Base-by-base conservation (phyloP, 805 yeast genomes). In the Metschnikowia anglica region DNA sequence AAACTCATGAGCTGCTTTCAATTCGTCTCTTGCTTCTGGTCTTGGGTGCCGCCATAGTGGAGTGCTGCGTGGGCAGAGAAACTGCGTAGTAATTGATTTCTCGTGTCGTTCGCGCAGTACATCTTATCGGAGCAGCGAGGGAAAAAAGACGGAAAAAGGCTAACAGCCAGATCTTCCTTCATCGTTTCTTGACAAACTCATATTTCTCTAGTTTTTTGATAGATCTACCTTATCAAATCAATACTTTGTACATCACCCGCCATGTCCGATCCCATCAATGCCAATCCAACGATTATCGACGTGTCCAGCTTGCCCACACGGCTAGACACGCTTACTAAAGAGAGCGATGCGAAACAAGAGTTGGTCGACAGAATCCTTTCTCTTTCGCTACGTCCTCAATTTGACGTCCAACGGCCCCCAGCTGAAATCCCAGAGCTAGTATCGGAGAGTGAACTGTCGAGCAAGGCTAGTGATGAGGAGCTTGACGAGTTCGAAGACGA, bases 251-350 rank as follows among this genome's bases (percentile, higher is more conserved):
- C n/a, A 26, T 12, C 29, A n/a, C 4, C 2, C 4, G 9, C n/a
- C 24, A 85, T 84, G 91, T 72, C 88, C 2, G 96, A 88, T 44
- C 85, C 85, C 15, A 83, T 91, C 46, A 91, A 91, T 63, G 96
- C 96, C 23, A 90, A 89, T 60, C 99, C 99, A 17, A 81, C 83
- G 24, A 81, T 91, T 29, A 65, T 88, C 36, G 96, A 89, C 53
- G 79, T 77, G 8, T 77, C 83, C 23, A 77, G 80, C 41, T 76
- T 91, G 19, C 97, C 98, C 1, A 84, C 83, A 0, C 75, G 97
- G 51, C 58, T 63, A 24, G 54, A 47, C 13, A 46, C 43, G 25
- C 34, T 44, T 10, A 43, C 37, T 3, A 30, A 24, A 13, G 47
- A 47, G 30, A 37, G 28, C 24, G 49, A 46, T 10, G 50, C 42